These are phyloP conservation scores for Botryosphaeria dothidea DNA, from an alignment of 2,329 filamentous ascomycete species.

Conservation along the genomic window DNA sequence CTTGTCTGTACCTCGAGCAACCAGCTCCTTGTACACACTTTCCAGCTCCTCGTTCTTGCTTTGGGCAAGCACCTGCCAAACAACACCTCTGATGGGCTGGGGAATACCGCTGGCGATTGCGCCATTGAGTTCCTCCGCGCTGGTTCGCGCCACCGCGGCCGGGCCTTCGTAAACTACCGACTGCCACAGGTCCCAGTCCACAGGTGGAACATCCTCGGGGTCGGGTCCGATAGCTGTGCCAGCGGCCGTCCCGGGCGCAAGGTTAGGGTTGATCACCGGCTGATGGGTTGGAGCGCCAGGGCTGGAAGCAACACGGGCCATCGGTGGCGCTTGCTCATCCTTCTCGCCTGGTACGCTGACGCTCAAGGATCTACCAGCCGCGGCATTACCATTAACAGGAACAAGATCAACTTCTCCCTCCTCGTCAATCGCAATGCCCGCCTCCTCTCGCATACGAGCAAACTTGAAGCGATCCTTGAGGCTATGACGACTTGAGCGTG, in stretches of 20 bases:
- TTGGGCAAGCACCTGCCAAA: slow-evolving; percentile 96
- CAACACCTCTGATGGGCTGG: slow-evolving; percentile 92
- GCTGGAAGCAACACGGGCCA: slow-evolving; percentile 28
- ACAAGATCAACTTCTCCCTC: slow-evolving; percentile 48
- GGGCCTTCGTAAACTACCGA: slow-evolving; percentile 93
- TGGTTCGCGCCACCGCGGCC: slow-evolving; percentile 81
- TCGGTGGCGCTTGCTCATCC: slow-evolving; percentile 39
- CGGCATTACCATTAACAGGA: not conserved
- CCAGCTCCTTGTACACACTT: slow-evolving; percentile 78
- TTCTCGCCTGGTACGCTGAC: slow-evolving; percentile 51
- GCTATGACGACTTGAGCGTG: slow-evolving; percentile 39
- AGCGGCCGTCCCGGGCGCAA: slow-evolving; percentile 83
- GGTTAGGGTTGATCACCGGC: slow-evolving; percentile 64
- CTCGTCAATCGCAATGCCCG: slow-evolving; percentile 37
- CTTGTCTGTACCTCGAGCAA: slow-evolving; percentile 77
- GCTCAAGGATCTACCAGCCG: slow-evolving; percentile 37
- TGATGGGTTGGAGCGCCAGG: slow-evolving; percentile 50
- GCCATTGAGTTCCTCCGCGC: slow-evolving; percentile 82
- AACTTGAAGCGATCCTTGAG: slow-evolving; percentile 50
- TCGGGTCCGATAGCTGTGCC: slow-evolving; percentile 77
- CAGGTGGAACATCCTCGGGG: slow-evolving; percentile 66
- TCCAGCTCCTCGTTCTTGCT: slow-evolving; percentile 94
- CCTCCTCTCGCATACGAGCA: slow-evolving; percentile 48
- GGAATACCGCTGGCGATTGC: slow-evolving; percentile 94
- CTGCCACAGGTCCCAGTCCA: slow-evolving; percentile 99